phyloP scores from a whole-genome alignment of 257 asterid species.

The Datura wrightii region DNA sequence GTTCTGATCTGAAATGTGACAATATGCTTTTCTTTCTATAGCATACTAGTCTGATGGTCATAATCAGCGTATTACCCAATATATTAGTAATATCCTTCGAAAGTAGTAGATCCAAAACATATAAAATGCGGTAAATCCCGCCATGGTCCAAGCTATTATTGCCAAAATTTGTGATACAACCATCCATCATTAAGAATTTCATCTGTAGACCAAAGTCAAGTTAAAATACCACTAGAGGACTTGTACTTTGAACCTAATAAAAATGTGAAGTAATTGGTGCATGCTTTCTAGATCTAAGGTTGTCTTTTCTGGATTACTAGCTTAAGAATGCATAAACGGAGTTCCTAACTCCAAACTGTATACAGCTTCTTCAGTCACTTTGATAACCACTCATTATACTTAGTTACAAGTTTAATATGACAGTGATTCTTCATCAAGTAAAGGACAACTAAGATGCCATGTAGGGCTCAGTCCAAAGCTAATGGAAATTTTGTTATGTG shows the following conservation, averaged over 20 bases:
- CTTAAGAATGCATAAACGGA: neutral
- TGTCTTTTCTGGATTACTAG: neutral
- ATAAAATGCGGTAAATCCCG: neutral
- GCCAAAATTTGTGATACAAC: neutral
- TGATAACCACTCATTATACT: slow-evolving; percentile 7
- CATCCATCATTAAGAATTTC: neutral
- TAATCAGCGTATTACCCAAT: neutral
- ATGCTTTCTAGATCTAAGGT: slow-evolving; percentile 4
- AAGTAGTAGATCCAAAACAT: slow-evolving; percentile 1
- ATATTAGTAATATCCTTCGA: neutral
- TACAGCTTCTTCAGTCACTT: neutral
- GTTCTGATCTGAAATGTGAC: slow-evolving; percentile 14
- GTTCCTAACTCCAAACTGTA: neutral
- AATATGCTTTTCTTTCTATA: neutral
- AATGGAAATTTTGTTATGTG: neutral
- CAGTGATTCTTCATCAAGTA: neutral
- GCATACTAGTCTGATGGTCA: slow-evolving; percentile 5
- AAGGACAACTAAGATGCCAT: neutral
- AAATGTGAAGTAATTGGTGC: neutral
- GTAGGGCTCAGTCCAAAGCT: neutral
- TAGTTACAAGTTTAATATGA: neutral
- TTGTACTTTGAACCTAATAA: neutral
- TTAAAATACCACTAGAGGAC: neutral
- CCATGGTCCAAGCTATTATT: neutral
- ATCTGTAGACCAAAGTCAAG: neutral